phyloP scores from a whole-genome alignment of 2,329 filamentous ascomycete species.

The Acrodontium crateriforme region DNA sequence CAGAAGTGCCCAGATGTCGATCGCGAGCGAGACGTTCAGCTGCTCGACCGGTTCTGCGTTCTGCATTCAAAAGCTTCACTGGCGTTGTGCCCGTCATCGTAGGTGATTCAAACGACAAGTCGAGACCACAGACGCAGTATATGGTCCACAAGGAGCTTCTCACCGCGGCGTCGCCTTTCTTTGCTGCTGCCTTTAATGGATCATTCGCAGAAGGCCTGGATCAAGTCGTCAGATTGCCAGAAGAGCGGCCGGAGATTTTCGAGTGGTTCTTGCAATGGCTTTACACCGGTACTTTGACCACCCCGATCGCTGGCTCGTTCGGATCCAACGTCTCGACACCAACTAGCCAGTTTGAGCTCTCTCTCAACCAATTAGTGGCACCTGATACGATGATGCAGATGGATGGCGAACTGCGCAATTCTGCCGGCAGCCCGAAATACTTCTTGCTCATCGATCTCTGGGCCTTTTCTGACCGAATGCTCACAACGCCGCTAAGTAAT shows the following conservation, averaged over 20 bases:
- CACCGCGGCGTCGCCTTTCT: slow-evolving; percentile 35
- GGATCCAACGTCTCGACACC: slow-evolving; percentile 2
- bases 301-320: slow-evolving; percentile 4
- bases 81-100: slow-evolving; percentile 27
- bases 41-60: slow-evolving; percentile 22
- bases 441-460: slow-evolving; percentile 37
- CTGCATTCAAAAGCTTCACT: slow-evolving; percentile 26
- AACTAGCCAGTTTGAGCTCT: slow-evolving; percentile 1
- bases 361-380: too few relatives aligned
- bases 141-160: slow-evolving; percentile 36
- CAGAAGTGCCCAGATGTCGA: too few relatives aligned
- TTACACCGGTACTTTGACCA: slow-evolving; percentile 29
- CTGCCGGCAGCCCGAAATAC: slow-evolving; percentile 35
- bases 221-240: slow-evolving; percentile 30
- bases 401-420: slow-evolving; percentile 28
- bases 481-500: slow-evolving; percentile 33
- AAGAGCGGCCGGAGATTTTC: slow-evolving; percentile 32
- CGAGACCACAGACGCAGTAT: slow-evolving; percentile 24
- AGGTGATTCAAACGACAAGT: slow-evolving; percentile 19
- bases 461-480: slow-evolving; percentile 32
- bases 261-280: slow-evolving; percentile 39
- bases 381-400: slow-evolving; percentile 6
- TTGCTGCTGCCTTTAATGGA: slow-evolving; percentile 35
- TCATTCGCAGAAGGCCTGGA: slow-evolving; percentile 32
- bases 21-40: slow-evolving; percentile 9